These are phyloP conservation scores for Crithidia fasciculata DNA, from an alignment of 208 protist species.

Conservation along the genomic window DNA sequence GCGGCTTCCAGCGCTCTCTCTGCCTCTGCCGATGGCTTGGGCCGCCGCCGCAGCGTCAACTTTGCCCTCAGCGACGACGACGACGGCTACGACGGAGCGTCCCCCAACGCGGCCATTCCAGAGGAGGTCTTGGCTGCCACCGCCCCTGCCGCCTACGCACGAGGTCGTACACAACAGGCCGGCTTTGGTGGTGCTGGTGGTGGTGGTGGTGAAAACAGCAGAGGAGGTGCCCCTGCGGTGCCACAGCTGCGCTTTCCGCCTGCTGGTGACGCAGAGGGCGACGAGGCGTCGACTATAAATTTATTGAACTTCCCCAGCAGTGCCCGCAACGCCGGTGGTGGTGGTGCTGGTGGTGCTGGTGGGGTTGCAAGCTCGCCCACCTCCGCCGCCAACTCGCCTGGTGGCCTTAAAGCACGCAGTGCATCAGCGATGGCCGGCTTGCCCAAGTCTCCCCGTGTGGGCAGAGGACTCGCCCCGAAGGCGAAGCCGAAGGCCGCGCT, in stretches of 20 bases:
- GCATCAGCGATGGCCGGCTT: slow-evolving; percentile 5
- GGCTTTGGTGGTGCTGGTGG: neutral
- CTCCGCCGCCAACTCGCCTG: neutral
- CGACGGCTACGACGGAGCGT: neutral
- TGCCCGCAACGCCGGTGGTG: slow-evolving; percentile 7
- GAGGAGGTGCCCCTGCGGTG: neutral
- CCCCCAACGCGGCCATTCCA: neutral
- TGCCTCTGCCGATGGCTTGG: neutral
- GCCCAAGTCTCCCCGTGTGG: slow-evolving; percentile 25
- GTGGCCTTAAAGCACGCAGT: neutral
- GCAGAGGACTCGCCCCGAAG: slow-evolving; percentile 65
- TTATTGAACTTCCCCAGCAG: slow-evolving; percentile 7
- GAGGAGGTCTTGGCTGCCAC: neutral
- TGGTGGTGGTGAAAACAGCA: neutral
- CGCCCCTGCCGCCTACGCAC: neutral
- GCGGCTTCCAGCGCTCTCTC: neutral
- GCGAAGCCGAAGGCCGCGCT: slow-evolving; percentile 76
- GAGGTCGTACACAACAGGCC: no score
- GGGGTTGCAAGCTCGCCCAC: neutral
- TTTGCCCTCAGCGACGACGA: neutral
- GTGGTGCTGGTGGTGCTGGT: neutral
- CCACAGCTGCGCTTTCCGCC: slow-evolving; percentile 17
- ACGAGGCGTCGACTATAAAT: neutral
- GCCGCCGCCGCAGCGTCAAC: slow-evolving; percentile 18
- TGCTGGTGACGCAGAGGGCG: neutral